Conservation (phyloP, 495 filamentous ascomycete genomes). For the Penicillium pulvis region DNA sequence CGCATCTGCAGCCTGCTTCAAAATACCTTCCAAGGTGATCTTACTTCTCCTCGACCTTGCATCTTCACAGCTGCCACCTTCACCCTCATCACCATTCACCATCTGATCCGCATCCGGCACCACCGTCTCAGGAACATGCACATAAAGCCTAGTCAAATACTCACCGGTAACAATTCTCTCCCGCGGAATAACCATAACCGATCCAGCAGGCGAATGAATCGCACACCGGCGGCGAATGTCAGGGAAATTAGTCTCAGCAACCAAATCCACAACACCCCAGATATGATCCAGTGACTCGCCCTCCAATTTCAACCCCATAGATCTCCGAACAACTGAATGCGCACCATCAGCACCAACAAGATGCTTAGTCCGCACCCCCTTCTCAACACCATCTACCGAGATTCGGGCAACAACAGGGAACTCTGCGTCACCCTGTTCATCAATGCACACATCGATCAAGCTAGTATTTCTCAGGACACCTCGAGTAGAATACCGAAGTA, state of each 20-base stretch:
- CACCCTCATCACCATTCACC: constrained; percentile 16
- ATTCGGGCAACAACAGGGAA: constrained; percentile 38
- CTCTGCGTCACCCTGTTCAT: constrained; percentile 56
- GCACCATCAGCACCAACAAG: constrained; percentile 71
- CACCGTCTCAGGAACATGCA: constrained; percentile 48
- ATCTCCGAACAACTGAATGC: constrained; percentile 59
- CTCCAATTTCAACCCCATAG: constrained; percentile 59
- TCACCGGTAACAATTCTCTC: constrained; percentile 56
- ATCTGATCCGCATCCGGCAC: constrained; percentile 21
- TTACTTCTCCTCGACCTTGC: constrained; percentile 37
- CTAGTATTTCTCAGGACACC: constrained; percentile 51
- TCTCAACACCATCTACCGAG: constrained; percentile 46
- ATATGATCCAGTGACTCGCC: constrained; percentile 67
- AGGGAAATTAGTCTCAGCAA: constrained; percentile 69
- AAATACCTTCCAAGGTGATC: constrained; percentile 44
- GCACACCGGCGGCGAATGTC: constrained; percentile 68
- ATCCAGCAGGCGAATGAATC: constrained; percentile 67
- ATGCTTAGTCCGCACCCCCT: constrained; percentile 59
- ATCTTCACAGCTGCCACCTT: constrained; percentile 16
- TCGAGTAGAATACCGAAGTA: constrained; percentile 49
- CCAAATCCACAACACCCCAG: constrained; percentile 67
- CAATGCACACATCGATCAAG: constrained; percentile 55
- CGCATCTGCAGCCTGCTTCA: constrained; percentile 42
- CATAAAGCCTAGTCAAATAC: constrained; percentile 69
- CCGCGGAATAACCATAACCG: constrained; percentile 71